Percentiles rank a stretch among this genome's conserved stretches.
Evolutionary conservation across 441 rosid genomes (phyloP).

Genomic region (California macrophylla): DNA sequence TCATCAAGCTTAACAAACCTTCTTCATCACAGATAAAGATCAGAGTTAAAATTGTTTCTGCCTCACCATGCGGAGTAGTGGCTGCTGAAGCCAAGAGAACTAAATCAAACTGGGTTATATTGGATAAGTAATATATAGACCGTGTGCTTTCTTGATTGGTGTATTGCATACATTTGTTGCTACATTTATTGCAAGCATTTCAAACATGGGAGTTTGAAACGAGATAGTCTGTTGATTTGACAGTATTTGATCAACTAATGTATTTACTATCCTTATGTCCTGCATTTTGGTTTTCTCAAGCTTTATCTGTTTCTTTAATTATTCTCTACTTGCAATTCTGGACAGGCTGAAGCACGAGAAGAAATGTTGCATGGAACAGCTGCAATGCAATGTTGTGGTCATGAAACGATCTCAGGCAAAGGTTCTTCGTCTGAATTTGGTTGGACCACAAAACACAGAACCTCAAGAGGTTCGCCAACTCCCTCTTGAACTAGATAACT

Average conservation of each 20-base stretch:
- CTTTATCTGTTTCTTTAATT: constrained; percentile 17
- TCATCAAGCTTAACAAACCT: background rate
- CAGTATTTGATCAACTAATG: no score
- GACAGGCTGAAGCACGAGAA: constrained; percentile 71
- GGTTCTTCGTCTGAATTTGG: constrained; percentile 83
- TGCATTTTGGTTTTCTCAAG: background rate
- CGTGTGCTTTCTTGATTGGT: background rate
- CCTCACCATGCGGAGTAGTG: constrained; percentile 73
- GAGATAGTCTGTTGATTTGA: constrained; percentile 6
- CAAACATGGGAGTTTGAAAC: constrained; percentile 3
- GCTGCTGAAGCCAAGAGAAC: constrained; percentile 80
- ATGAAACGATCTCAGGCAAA: constrained; percentile 85
- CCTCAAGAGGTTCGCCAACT: constrained; percentile 31
- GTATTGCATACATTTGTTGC: background rate
- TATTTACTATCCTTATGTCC: background rate
- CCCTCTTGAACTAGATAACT: constrained; percentile 34
- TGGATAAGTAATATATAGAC: constrained; percentile 63
- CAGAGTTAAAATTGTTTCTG: constrained; percentile 83
- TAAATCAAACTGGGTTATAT: constrained; percentile 80
- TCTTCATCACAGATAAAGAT: constrained; percentile 55
- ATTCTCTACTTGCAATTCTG: constrained; percentile 17
- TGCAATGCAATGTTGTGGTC: constrained; percentile 90
- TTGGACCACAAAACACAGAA: constrained; percentile 51
- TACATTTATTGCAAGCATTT: constrained; percentile 6
- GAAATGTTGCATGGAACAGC: constrained; percentile 70